These are phyloP conservation scores for Chamaecrista fasciculata DNA, from an alignment of 306 rosid species.

Conservation along the genomic window DNA sequence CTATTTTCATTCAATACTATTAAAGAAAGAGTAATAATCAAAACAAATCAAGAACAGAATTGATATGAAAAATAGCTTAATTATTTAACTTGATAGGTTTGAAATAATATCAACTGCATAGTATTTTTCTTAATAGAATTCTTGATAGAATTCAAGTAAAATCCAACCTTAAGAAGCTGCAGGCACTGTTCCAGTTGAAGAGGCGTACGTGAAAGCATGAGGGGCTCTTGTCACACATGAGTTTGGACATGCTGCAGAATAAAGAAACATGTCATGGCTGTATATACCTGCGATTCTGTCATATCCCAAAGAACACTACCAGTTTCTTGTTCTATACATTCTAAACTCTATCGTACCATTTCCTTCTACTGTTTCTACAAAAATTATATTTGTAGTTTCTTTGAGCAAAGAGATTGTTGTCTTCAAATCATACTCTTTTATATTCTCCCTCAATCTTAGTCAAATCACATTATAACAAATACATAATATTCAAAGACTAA, in stretches of 20 bases:
- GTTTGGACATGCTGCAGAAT: constrained; percentile 68
- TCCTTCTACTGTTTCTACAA: constrained; percentile 88
- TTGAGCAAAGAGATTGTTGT: constrained; percentile 75
- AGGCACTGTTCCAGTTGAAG: constrained; percentile 76
- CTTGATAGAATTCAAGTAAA: constrained; percentile 13
- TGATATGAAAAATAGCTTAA: no score
- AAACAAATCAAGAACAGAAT: no score
- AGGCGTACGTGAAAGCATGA: constrained; percentile 65
- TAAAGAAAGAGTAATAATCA: no score
- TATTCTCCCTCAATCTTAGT: constrained; percentile 63
- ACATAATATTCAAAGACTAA: not conserved
- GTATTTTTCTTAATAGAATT: not conserved
- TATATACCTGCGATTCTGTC: no score
- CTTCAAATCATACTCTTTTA: constrained; percentile 70
- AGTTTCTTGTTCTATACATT: no score
- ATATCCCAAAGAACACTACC: no score
- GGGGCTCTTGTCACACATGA: constrained; percentile 82
- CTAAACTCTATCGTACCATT: no score
- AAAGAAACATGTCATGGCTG: not conserved
- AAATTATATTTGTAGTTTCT: constrained; percentile 58
- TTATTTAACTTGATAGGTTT: no score
- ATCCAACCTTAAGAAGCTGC: constrained; percentile 76
- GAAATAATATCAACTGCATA: not conserved
- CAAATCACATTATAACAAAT: not conserved
- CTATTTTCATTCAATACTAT: no score